phyloP scores from a whole-genome alignment of 2,329 filamentous ascomycete genomes.

The Penicillium paneum region DNA sequence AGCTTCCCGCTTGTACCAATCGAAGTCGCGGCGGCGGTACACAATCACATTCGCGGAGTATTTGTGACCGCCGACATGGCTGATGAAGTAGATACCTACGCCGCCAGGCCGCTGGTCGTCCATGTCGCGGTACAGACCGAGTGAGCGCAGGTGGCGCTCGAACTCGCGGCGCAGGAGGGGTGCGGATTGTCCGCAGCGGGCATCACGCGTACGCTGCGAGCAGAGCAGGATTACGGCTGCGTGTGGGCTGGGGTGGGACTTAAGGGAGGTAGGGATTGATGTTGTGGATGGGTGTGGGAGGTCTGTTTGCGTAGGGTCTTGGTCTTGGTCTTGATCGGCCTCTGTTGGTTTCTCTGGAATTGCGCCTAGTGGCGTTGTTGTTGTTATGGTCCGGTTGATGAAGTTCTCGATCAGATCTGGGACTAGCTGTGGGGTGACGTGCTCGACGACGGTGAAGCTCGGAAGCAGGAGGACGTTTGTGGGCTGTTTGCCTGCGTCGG shows the following conservation, averaged over 20 bases:
- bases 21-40: conserved; percentile 62
- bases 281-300: conserved; percentile 24
- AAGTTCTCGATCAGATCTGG: conserved; percentile 68
- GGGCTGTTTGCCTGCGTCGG: conserved; percentile 58
- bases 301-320: neutral
- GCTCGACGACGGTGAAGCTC: conserved; percentile 76
- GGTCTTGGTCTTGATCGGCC: conserved; percentile 33
- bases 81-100: conserved; percentile 94
- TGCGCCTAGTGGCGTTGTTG: conserved; percentile 64
- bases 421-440: conserved; percentile 73
- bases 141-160: conserved; percentile 78
- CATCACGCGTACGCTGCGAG: conserved; percentile 90
- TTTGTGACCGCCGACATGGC: conserved; percentile 94
- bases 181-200: conserved; percentile 88
- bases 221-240: conserved; percentile 86
- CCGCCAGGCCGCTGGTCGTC: conserved; percentile 87
- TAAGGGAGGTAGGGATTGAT: conserved; percentile 42
- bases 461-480: conserved; percentile 82
- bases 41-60: conserved; percentile 93
- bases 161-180: conserved; percentile 85
- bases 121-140: conserved; percentile 81
- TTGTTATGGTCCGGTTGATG: conserved; percentile 68
- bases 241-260: conserved; percentile 70
- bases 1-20: conserved; percentile 34
- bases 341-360: neutral